These are phyloP conservation scores for Macroventuria anomochaeta DNA, from an alignment of 2,329 filamentous ascomycete genomes.

Conservation along the genomic window DNA sequence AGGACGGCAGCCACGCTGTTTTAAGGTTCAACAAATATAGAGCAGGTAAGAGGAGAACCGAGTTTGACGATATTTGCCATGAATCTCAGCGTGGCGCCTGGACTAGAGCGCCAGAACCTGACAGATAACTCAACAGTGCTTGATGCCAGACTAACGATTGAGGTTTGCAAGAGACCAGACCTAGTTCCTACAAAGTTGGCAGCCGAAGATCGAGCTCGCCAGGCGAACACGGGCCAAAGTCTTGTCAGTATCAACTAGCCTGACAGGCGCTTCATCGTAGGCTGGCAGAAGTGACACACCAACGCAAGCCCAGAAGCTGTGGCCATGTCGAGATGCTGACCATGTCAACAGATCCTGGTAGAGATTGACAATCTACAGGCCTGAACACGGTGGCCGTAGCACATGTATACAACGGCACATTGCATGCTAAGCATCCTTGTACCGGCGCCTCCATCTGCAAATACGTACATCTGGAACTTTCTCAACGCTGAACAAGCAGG, in stretches of 20 bases:
- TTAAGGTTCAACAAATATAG: conserved; percentile 17
- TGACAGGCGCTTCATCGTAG: conserved; percentile 7
- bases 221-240: conserved; percentile 10
- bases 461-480: conserved; percentile 2
- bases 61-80: conserved; percentile 12
- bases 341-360: conserved; percentile 1
- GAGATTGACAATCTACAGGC: conserved; percentile 9
- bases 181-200: conserved; percentile 6
- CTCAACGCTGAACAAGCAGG: not conserved
- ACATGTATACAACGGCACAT: conserved; percentile 7
- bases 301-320: conserved; percentile 6
- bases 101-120: conserved; percentile 9
- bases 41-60: conserved; percentile 19
- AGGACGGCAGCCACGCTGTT: conserved; percentile 1
- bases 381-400: conserved; percentile 12
- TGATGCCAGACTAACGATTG: conserved; percentile 17
- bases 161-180: conserved; percentile 14
- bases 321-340: conserved; percentile 9
- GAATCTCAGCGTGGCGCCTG: conserved; percentile 16
- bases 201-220: conserved; percentile 5
- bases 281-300: conserved; percentile 16
- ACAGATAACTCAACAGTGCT: conserved; percentile 15
- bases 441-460: conserved; percentile 1
- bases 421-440: conserved; percentile 5
- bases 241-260: conserved; percentile 14